These are phyloP conservation scores for Kwoniella dendrophila DNA, from an alignment of 768 basidiomycete genomes.

Conservation along the genomic window DNA sequence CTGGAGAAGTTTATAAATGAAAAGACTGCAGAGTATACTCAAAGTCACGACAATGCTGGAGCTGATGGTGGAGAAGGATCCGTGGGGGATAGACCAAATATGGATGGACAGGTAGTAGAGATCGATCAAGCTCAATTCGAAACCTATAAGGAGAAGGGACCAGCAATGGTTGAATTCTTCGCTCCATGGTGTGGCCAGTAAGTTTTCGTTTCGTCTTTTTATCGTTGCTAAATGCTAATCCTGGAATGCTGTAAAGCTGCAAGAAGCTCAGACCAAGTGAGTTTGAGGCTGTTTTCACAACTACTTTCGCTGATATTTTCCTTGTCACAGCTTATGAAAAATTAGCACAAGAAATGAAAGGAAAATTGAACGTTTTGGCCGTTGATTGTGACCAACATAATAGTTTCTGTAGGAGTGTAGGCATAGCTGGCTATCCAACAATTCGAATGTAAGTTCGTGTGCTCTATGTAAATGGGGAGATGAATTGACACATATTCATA, in stretches of 20 bases:
- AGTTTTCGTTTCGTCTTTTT: conserved; percentile 23
- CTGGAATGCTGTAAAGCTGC: conserved; percentile 61
- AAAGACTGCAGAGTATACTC: conserved; percentile 53
- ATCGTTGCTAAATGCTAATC: conserved; percentile 15
- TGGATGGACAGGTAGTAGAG: conserved; percentile 57
- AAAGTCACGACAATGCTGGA: neutral
- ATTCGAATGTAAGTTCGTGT: conserved; percentile 73
- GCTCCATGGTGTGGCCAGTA: conserved; percentile 93
- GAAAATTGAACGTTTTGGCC: conserved; percentile 74
- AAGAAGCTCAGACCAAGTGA: conserved; percentile 77
- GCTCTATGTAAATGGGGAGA: neutral
- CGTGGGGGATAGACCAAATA: conserved; percentile 51
- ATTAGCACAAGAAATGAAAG: conserved; percentile 71
- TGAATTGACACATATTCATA: neutral
- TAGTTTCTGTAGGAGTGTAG: conserved; percentile 67
- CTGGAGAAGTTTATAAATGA: conserved; percentile 65
- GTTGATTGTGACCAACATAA: conserved; percentile 83
- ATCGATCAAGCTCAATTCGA: conserved; percentile 54
- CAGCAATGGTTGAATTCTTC: conserved; percentile 76
- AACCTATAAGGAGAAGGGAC: conserved; percentile 58
- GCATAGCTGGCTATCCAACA: conserved; percentile 80
- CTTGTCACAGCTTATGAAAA: conserved; percentile 65
- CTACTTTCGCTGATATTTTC: neutral
- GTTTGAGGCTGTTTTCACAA: conserved; percentile 22
- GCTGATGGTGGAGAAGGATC: conserved; percentile 9